phyloP scores from a whole-genome alignment of 2,329 filamentous ascomycete genomes.

The Colletotrichum simmondsii region DNA sequence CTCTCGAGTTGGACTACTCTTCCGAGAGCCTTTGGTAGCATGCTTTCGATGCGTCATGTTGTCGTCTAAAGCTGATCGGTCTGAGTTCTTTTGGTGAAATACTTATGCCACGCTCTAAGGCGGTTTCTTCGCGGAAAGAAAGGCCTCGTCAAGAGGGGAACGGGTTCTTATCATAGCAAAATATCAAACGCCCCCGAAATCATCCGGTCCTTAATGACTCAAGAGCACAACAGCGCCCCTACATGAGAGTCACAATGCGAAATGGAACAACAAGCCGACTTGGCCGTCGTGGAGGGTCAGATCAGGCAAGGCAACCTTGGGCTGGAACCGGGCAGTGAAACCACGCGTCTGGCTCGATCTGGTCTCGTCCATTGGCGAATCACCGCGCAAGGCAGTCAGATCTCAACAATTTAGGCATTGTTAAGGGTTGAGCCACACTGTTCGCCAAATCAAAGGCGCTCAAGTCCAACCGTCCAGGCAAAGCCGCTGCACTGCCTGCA shows the following conservation, averaged over 20 bases:
- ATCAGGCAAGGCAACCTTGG: conserved; percentile 3
- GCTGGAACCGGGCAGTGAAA: not conserved
- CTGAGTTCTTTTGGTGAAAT: too few relatives aligned
- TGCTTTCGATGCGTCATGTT: not conserved
- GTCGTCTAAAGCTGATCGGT: too few relatives aligned
- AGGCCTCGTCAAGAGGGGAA: not conserved
- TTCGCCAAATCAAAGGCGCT: not conserved
- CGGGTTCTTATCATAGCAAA: not conserved
- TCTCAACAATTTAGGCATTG: not conserved
- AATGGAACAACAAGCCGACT: not conserved
- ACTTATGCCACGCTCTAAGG: not conserved
- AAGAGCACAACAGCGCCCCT: not conserved
- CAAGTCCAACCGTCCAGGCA: not conserved
- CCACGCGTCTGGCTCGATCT: not conserved
- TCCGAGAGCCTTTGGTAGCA: not conserved
- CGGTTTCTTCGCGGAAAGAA: too few relatives aligned
- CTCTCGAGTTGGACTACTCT: not conserved
- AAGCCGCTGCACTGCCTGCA: not conserved
- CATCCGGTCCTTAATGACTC: not conserved
- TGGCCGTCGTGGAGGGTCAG: not conserved
- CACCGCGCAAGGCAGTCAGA: not conserved
- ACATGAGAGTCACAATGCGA: not conserved
- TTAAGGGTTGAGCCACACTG: not conserved
- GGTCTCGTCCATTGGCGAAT: not conserved
- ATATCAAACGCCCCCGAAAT: not conserved